Evolutionary conservation across 345 rosid genomes (phyloP).

Genomic region (Melaleuca alternifolia): DNA sequence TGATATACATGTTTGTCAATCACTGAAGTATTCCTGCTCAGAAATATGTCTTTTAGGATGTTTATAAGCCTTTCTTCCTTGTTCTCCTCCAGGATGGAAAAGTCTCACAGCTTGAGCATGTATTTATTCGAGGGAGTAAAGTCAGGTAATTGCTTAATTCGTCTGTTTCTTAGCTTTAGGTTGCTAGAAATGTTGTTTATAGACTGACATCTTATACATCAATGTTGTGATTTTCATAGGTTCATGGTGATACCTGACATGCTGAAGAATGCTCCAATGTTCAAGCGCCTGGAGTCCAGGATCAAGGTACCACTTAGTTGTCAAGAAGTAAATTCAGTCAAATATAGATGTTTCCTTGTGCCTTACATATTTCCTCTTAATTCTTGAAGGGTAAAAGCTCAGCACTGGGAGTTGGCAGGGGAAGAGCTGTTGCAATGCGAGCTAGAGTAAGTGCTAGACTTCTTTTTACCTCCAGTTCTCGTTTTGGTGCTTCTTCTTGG

Average conservation of each 20-base stretch:
- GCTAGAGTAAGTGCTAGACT: conserved; percentile 54
- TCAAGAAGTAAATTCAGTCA: background rate
- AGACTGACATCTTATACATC: background rate
- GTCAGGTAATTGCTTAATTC: conserved; percentile 51
- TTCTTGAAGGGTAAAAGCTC: conserved; percentile 80
- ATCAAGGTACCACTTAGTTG: conserved; percentile 41
- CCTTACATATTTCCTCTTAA: background rate
- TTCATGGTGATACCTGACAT: conserved; percentile 99
- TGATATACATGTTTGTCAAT: background rate
- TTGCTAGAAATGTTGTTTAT: background rate
- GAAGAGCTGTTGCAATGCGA: conserved; percentile 85
- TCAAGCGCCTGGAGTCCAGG: conserved; percentile 80
- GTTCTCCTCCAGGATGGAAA: conserved; percentile 69
- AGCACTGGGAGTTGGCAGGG: conserved; percentile 85
- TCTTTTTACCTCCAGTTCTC: background rate
- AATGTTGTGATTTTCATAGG: conserved; percentile 27
- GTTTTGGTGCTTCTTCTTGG: background rate
- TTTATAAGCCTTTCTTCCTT: background rate
- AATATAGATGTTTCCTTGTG: background rate
- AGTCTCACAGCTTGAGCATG: conserved; percentile 96
- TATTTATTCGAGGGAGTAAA: conserved; percentile 95
- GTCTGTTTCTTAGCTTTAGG: background rate
- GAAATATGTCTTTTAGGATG: background rate
- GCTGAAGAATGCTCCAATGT: conserved; percentile 98
- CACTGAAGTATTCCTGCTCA: background rate